Evolutionary conservation across 331 rosid genomes (phyloP).

Genomic region (Acacia pycnantha): DNA sequence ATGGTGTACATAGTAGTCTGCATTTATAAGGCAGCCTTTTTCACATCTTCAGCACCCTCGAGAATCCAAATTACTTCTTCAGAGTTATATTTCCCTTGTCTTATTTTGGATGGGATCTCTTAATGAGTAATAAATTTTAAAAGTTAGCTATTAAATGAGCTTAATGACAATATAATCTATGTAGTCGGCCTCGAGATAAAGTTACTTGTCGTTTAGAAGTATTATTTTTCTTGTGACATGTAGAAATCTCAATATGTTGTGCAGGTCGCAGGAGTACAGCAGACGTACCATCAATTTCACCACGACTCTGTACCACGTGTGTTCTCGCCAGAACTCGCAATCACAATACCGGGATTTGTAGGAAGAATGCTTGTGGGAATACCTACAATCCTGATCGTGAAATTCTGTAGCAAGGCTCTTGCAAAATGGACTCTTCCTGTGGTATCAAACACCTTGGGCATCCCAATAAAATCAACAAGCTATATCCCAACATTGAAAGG

Average conservation of each 20-base stretch:
- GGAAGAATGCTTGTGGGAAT: slow-evolving; percentile 86
- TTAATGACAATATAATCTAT: not conserved
- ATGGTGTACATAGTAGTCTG: not conserved
- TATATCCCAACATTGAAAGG: slow-evolving; percentile 63
- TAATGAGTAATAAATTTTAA: not conserved
- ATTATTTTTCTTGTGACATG: no score
- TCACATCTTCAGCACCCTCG: not conserved
- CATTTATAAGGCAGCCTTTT: not conserved
- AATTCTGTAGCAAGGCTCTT: slow-evolving; percentile 88
- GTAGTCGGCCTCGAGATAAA: not conserved
- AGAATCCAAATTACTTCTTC: not conserved
- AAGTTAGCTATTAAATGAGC: not conserved
- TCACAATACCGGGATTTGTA: slow-evolving; percentile 43
- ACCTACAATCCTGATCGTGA: slow-evolving; percentile 79
- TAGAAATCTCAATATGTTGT: slow-evolving; percentile 10
- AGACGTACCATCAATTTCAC: slow-evolving; percentile 92
- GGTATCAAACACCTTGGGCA: slow-evolving; percentile 73
- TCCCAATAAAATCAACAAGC: slow-evolving; percentile 75
- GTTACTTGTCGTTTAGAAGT: not conserved
- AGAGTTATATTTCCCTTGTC: not conserved
- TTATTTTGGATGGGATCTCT: not conserved
- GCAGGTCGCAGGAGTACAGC: slow-evolving; percentile 91
- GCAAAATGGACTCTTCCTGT: slow-evolving; percentile 90
- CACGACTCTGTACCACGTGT: slow-evolving; percentile 62
- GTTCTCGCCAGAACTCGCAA: slow-evolving; percentile 54